Evolutionary conservation across 2,329 filamentous ascomycete genomes (phyloP), one percentile per base, ranked within the genome.

Genomic region (Emericellopsis cladophorae): DNA sequence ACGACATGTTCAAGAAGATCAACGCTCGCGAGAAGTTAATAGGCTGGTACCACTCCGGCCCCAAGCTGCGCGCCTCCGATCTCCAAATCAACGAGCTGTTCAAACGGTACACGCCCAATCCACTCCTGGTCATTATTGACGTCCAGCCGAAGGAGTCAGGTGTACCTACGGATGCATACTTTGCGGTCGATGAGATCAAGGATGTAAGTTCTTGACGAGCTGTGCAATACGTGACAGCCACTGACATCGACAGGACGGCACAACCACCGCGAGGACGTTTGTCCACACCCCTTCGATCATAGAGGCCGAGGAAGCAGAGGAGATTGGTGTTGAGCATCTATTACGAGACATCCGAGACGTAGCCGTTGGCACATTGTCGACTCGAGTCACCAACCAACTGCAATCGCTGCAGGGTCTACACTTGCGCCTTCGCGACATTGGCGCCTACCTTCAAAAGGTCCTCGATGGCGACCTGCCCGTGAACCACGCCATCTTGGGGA

Each of bases 1-100:
- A 92, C 68, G 92, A 96, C 65, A 98, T 98, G 92, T 98, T 98
- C 76, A 98, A 98, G 74, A 96, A 96, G 70, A 89, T 98, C 73
- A 98, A 98, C 69, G 92, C 92, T 46, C 75, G 86, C 48, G 92
- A 98, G 70, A 96, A 96, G 79, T 76, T 98, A 61, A 93, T 98
- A 74, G 92, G 92, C 57, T 98, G 92, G 92, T 98, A 98, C 65
- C 92, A 98, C 67, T 94, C 92, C 16, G 92, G 92, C 34, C 92
- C 92, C 32, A 98, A 96, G 73, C 74, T 98, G 56, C 81, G 92
- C 58, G 90, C 89, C 42, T 95, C 92, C 36, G 92, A 98, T 71
- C 70, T 98, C 51, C 86, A 96, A 68, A 95, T 98, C 81, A 98
- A 98, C 67, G 92, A 98, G 68, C 78, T 98, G 44, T 96, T 98